phyloP scores from a whole-genome alignment of 768 basidiomycete species.

The Panaeolus cyanescens region DNA sequence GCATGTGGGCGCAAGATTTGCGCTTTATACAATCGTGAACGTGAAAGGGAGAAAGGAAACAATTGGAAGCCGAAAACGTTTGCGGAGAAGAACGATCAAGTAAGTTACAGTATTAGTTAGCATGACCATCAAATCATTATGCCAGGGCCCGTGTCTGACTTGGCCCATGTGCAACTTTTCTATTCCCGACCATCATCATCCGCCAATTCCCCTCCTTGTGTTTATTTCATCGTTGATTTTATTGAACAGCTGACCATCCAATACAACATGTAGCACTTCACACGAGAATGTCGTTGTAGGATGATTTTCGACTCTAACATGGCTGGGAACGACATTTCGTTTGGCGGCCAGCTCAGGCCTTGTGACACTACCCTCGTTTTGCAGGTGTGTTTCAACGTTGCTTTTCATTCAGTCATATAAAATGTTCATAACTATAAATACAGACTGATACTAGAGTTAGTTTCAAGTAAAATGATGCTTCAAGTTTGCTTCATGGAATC shows the following conservation, averaged over 20 bases:
- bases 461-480: neutral
- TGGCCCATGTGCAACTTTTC: neutral
- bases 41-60: neutral
- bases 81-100: neutral
- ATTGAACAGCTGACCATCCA: neutral
- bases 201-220: neutral
- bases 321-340: neutral
- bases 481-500: slow-evolving; percentile 33
- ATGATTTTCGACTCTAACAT: neutral
- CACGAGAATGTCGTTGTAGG: neutral
- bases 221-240: neutral
- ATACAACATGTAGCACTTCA: neutral
- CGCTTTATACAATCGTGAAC: neutral
- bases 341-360: neutral
- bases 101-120: neutral
- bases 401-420: neutral
- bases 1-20: neutral
- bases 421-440: neutral
- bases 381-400: neutral
- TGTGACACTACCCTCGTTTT: neutral
- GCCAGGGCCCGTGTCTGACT: neutral
- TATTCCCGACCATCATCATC: neutral
- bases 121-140: neutral
- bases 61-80: neutral
- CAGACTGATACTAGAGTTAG: neutral